Evolutionary conservation across 352 stramenopile species (phyloP).

Genomic region (Globisporangium abappressorium): DNA sequence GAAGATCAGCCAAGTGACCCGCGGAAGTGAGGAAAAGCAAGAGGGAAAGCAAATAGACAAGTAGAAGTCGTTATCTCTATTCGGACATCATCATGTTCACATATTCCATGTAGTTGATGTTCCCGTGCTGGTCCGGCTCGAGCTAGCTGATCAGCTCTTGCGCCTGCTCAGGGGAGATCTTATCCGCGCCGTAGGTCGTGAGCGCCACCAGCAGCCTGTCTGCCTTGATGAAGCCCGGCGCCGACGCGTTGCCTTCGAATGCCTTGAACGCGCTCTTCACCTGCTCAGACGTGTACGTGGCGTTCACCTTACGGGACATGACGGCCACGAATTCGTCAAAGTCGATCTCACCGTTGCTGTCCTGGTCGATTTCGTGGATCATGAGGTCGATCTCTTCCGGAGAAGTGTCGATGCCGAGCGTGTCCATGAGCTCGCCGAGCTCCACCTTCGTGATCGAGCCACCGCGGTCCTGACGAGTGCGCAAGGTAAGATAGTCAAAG

Average conservation of each 20-base stretch:
- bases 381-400: conserved; percentile 94
- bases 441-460: conserved; percentile 94
- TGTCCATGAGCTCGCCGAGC: conserved; percentile 93
- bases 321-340: conserved; percentile 95
- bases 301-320: conserved; percentile 94
- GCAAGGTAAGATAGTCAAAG: background rate
- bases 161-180: conserved; percentile 88
- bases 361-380: conserved; percentile 95
- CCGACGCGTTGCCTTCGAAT: conserved; percentile 63
- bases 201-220: conserved; percentile 84
- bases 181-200: conserved; percentile 89
- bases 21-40: conserved; percentile 11
- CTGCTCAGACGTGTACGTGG: conserved; percentile 91
- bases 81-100: conserved; percentile 95
- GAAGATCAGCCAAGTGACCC: conserved; percentile 7
- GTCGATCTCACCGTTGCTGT: conserved; percentile 93
- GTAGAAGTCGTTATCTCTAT: conserved; percentile 28
- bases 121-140: conserved; percentile 88
- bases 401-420: conserved; percentile 90
- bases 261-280: conserved; percentile 90
- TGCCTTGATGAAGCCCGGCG: conserved; percentile 78
- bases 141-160: conserved; percentile 92
- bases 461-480: conserved; percentile 75
- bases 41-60: conserved; percentile 1
- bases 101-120: conserved; percentile 94